Evolutionary conservation across 139 green algal genomes (phyloP).

Genomic region (Haematococcus sp.): DNA sequence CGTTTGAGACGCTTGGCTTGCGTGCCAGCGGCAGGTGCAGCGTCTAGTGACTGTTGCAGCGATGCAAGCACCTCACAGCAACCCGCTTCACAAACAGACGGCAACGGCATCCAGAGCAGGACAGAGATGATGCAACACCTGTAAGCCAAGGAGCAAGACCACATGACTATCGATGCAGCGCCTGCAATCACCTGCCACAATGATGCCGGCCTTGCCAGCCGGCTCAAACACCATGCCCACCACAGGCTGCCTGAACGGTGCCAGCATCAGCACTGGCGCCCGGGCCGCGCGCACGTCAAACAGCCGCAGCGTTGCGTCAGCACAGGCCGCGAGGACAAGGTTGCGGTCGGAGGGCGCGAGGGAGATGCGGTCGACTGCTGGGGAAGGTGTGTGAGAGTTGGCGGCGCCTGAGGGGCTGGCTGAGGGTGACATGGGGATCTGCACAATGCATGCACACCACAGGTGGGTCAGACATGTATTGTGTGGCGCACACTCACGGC

Average conservation of each 20-base stretch:
- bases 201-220: slow-evolving; percentile 36
- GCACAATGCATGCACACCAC: neutral
- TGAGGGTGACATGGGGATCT: slow-evolving; percentile 23
- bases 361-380: slow-evolving; percentile 18
- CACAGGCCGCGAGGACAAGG: slow-evolving; percentile 52
- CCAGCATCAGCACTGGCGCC: slow-evolving; percentile 34
- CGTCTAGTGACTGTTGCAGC: too few species aligned
- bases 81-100: too few species aligned
- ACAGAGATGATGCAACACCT: too few species aligned
- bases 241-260: slow-evolving; percentile 32
- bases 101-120: too few species aligned
- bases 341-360: slow-evolving; percentile 33
- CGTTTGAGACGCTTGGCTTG: too few species aligned
- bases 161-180: too few species aligned
- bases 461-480: too few species aligned
- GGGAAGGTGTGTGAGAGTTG: neutral
- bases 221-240: slow-evolving; percentile 67
- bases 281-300: slow-evolving; percentile 68
- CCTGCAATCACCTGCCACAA: slow-evolving; percentile 38
- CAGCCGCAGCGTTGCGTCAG: slow-evolving; percentile 55
- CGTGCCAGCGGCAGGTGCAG: too few species aligned
- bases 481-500: too few species aligned
- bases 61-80: too few species aligned
- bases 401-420: neutral
- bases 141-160: too few species aligned